phyloP scores from a whole-genome alignment of 805 yeast species.

The Nakazawaea molendinolei region DNA sequence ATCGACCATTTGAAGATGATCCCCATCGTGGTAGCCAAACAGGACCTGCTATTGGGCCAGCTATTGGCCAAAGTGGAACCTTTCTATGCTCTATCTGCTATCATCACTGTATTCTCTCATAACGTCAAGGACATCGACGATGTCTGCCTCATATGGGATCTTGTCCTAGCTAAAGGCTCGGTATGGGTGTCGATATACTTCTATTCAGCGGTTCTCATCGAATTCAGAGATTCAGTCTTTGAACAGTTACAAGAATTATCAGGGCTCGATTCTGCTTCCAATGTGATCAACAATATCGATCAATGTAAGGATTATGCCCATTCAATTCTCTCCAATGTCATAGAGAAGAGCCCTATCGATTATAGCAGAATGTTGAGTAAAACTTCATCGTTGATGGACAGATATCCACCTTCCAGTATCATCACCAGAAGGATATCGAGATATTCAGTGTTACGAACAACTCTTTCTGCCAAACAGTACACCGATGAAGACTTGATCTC shows the following conservation, averaged over 20 bases:
- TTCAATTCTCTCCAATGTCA: conserved; percentile 20
- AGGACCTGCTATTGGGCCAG: conserved; percentile 39
- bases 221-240: conserved; percentile 38
- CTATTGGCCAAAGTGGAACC: conserved; percentile 42
- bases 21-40: conserved; percentile 47
- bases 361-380: neutral
- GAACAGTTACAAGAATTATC: conserved; percentile 23
- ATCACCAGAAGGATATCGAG: too few relatives aligned
- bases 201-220: conserved; percentile 48
- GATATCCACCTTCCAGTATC: too few relatives aligned
- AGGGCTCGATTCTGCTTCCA: conserved; percentile 20
- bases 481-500: too few relatives aligned
- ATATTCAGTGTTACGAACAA: neutral
- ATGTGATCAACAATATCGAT: conserved; percentile 18
- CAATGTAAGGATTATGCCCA: conserved; percentile 22
- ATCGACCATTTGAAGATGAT: conserved; percentile 59
- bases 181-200: conserved; percentile 50
- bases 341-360: conserved; percentile 20
- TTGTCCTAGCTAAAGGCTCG: conserved; percentile 49
- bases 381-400: too few relatives aligned
- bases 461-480: too few relatives aligned
- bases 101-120: conserved; percentile 76
- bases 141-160: conserved; percentile 62
- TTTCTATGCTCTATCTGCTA: conserved; percentile 65
- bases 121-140: conserved; percentile 36